Base-by-base conservation (phyloP, 345 rosid genomes). In the Punica granatum region DNA sequence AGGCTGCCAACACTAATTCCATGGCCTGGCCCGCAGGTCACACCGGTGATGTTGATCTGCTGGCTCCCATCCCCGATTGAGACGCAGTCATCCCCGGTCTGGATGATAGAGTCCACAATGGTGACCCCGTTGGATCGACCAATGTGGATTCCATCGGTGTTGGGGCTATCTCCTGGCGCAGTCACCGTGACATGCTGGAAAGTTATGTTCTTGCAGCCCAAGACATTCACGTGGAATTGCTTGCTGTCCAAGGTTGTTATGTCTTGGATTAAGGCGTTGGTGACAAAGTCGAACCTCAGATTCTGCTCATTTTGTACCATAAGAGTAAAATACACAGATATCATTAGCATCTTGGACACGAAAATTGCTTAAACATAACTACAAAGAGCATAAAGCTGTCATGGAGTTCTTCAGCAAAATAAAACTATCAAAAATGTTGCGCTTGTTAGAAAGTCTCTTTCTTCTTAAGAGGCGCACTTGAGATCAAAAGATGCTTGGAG, bases 71-170 rank as follows among this genome's bases (percentile, higher is more conserved):
- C 85, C 0, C 89, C 88, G 0, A 88, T 16, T 1, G 95, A 84
- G 69, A 86, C 58, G 33, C 92, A 86, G 43, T 88, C 95, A 26
- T 88, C 92, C 6, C 90, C 95, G 0, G 95, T 89, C 66, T 64
- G 30, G 65, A 89, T 81, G 23, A 7, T 26, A 0, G 86, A 11
- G 64, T 83, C 71, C 0, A 54, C 41, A 25, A 88, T 75, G n/a
- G 58, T 68, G 32, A 86, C 60, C 11, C 76, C 75, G 0, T 7
- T 32, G 10, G 88, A 77, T 62, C 79, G 64, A 4, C 88, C 95
- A 8, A 86, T 72, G 69, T 88, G 94, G 67, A 88, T 88, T 33
- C 95, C 91, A 26, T 86, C 91, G 0, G 89, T 86, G 84, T 88
- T 88, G 36, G 64, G 71, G 56, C 95, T 86, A 0, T 77, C 70